phyloP scores from a whole-genome alignment of 2,329 filamentous ascomycete genomes.

The Trichoderma semiorbis region DNA sequence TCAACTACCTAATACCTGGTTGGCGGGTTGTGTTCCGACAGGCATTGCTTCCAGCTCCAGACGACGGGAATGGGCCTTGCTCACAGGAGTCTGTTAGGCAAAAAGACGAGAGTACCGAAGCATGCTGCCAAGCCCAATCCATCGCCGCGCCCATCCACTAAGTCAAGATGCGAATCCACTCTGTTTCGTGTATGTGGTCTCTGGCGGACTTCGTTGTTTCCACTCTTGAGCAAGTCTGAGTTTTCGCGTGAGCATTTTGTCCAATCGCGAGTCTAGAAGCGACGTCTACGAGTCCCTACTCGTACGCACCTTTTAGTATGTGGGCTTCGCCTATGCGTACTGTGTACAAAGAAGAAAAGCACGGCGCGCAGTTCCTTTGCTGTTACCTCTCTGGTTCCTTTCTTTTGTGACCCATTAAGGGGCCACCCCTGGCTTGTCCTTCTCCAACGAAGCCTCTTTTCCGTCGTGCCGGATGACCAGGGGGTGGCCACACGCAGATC shows the following conservation, averaged over 20 bases:
- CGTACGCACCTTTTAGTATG: background rate
- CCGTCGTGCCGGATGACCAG: slow-evolving; percentile 28
- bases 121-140: background rate
- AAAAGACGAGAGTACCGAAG: background rate
- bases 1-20: background rate
- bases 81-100: background rate
- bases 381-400: background rate
- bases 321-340: background rate
- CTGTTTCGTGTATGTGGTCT: slow-evolving; percentile 16
- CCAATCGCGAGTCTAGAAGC: background rate
- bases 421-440: slow-evolving; percentile 4
- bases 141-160: slow-evolving; percentile 5
- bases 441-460: slow-evolving; percentile 19
- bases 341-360: background rate
- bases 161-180: slow-evolving; percentile 10
- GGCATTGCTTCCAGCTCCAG: background rate
- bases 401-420: background rate
- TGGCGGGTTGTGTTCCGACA: background rate
- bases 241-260: background rate
- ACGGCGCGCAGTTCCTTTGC: background rate
- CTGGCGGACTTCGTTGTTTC: slow-evolving; percentile 2
- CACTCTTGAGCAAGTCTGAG: background rate
- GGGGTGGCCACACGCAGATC: slow-evolving; percentile 25
- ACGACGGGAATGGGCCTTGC: background rate
- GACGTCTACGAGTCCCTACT: background rate